Evolutionary conservation across 2,329 filamentous ascomycete genomes (phyloP).

Genomic region (Cladosporium sp.): DNA sequence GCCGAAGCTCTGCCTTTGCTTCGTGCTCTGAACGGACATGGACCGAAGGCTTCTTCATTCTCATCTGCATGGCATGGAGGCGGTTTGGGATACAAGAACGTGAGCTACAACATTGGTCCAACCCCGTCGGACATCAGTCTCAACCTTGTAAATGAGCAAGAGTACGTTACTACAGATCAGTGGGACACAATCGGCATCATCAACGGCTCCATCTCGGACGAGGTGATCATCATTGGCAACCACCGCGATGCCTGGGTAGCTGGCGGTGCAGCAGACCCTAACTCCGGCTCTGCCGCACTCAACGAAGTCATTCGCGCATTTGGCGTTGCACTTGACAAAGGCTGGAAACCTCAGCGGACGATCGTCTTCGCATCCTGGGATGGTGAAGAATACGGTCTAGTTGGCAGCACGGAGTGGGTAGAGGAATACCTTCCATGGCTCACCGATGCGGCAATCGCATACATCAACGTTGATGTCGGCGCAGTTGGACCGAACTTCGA

Average conservation of each 20-base stretch:
- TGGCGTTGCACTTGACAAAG: slow-evolving; percentile 63
- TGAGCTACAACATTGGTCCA: slow-evolving; percentile 80
- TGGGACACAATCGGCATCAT: slow-evolving; percentile 85
- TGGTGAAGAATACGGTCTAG: slow-evolving; percentile 72
- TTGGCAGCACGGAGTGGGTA: slow-evolving; percentile 90
- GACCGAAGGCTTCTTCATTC: slow-evolving; percentile 70
- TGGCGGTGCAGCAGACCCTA: slow-evolving; percentile 78
- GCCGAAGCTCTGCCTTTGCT: slow-evolving; percentile 79
- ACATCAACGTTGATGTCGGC: slow-evolving; percentile 80
- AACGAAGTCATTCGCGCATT: slow-evolving; percentile 76
- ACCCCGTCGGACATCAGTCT: slow-evolving; percentile 62
- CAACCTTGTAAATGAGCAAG: slow-evolving; percentile 46
- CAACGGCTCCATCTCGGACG: slow-evolving; percentile 77
- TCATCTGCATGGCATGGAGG: slow-evolving; percentile 66
- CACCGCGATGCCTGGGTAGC: slow-evolving; percentile 87
- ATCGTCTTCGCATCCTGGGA: slow-evolving; percentile 77
- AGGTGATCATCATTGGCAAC: slow-evolving; percentile 87
- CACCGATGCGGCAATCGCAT: slow-evolving; percentile 65
- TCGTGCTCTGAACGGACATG: slow-evolving; percentile 84
- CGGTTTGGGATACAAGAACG: slow-evolving; percentile 72
- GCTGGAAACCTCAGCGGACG: slow-evolving; percentile 82
- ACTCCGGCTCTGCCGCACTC: slow-evolving; percentile 72
- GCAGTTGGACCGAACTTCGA: slow-evolving; percentile 60
- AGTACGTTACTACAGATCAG: slow-evolving; percentile 46
- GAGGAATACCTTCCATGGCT: slow-evolving; percentile 86